A percentile compares a stretch with the other conserved stretches of the same genome.
These are phyloP conservation scores for Daldinia sp. DNA, from an alignment of 2,329 filamentous ascomycete genomes.

Conservation along the genomic window DNA sequence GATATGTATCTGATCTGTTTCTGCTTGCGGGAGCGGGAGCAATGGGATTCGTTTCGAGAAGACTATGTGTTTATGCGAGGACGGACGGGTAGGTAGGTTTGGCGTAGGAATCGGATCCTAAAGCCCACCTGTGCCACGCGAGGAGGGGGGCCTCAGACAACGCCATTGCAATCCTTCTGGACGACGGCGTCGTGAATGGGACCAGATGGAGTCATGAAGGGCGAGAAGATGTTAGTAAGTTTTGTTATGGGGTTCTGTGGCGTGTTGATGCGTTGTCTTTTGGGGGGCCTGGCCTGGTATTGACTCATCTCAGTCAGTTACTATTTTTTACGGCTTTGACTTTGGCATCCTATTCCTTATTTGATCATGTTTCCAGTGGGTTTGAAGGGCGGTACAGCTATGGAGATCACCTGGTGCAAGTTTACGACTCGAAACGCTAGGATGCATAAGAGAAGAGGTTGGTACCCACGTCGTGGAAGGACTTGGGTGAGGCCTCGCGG, in stretches of 20 bases:
- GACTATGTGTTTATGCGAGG: slow-evolving; percentile 8
- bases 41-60: slow-evolving; percentile 8
- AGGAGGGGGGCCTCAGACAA: slow-evolving; percentile 3
- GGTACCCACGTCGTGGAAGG: slow-evolving; percentile 1
- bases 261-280: slow-evolving; percentile 12
- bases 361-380: not conserved
- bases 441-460: not conserved
- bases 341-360: not conserved
- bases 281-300: not conserved
- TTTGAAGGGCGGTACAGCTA: slow-evolving; percentile 16
- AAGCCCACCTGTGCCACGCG: slow-evolving; percentile 2
- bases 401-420: not conserved
- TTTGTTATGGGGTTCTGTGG: slow-evolving; percentile 11
- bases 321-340: not conserved
- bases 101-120: slow-evolving; percentile 2
- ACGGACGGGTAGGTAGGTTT: not conserved
- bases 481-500: slow-evolving; percentile 15
- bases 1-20: not conserved
- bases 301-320: not conserved
- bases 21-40: not conserved
- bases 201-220: slow-evolving; percentile 16
- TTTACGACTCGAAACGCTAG: slow-evolving; percentile 9
- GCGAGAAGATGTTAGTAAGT: slow-evolving; percentile 5
- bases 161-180: slow-evolving; percentile 33
- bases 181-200: slow-evolving; percentile 15